A percentile compares a stretch with the other conserved stretches of the same genome.
phyloP scores from a whole-genome alignment of 352 stramenopile species.

The Phytophthora cryptogea region DNA sequence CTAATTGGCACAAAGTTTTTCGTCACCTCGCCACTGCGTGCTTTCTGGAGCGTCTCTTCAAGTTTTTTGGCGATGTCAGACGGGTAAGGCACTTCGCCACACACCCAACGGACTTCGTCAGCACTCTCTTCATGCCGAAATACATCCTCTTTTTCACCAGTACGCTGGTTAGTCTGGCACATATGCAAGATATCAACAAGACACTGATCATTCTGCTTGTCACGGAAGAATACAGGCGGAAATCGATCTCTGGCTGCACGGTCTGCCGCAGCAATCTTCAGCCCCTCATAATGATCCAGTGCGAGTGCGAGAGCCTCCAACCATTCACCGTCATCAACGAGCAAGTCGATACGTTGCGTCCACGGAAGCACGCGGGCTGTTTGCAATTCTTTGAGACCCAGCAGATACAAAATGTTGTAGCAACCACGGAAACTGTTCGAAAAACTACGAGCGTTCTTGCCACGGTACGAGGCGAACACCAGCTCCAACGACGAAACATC shows the following conservation, averaged over 20 bases:
- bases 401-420: slow-evolving; percentile 93
- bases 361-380: slow-evolving; percentile 92
- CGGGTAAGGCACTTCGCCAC: slow-evolving; percentile 79
- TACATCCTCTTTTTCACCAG: slow-evolving; percentile 86
- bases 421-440: slow-evolving; percentile 92
- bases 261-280: slow-evolving; percentile 82
- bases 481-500: slow-evolving; percentile 94
- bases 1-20: slow-evolving; percentile 91
- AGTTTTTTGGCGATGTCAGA: slow-evolving; percentile 83
- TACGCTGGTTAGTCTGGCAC: slow-evolving; percentile 89
- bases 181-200: slow-evolving; percentile 91
- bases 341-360: slow-evolving; percentile 92
- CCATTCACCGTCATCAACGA: slow-evolving; percentile 97
- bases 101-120: slow-evolving; percentile 85
- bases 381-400: slow-evolving; percentile 93
- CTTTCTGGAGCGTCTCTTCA: slow-evolving; percentile 86
- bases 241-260: slow-evolving; percentile 85
- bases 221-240: slow-evolving; percentile 87
- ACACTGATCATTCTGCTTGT: slow-evolving; percentile 89
- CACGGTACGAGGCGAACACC: slow-evolving; percentile 93
- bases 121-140: slow-evolving; percentile 85
- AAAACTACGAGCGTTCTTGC: slow-evolving; percentile 81
- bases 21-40: slow-evolving; percentile 75
- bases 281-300: slow-evolving; percentile 95
- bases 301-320: slow-evolving; percentile 95